A percentile compares a stretch with the other conserved stretches of the same genome.
Conservation (phyloP, 2,329 filamentous ascomycete species). For the Scedosporium minutisporum region DNA sequence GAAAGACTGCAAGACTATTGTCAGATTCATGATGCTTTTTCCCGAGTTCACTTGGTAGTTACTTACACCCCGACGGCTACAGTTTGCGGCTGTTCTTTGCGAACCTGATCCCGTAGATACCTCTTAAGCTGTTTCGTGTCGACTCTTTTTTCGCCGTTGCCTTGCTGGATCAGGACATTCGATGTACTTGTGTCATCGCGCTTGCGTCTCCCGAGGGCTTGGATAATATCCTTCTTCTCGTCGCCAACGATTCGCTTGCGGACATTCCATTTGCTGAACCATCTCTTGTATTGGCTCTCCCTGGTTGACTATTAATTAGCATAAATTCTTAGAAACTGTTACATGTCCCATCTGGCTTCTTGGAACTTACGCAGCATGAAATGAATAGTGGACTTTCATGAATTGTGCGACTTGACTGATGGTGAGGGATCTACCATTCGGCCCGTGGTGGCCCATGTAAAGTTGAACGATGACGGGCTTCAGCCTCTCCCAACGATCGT, state of each 20-base stretch:
- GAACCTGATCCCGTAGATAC: conserved; percentile 11
- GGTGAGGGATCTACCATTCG: conserved; percentile 1
- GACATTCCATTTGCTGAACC: neutral
- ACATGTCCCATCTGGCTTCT: neutral
- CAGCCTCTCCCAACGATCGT: conserved; percentile 14
- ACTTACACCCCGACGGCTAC: neutral
- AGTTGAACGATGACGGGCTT: conserved; percentile 12
- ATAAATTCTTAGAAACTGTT: neutral
- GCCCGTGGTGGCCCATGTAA: conserved; percentile 5
- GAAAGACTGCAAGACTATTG: neutral
- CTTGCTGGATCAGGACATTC: conserved; percentile 9
- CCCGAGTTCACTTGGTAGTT: neutral
- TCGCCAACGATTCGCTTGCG: neutral
- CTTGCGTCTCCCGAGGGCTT: conserved; percentile 10
- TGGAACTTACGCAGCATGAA: conserved; percentile 8
- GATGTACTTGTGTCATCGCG: conserved; percentile 7
- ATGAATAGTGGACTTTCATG: conserved; percentile 14
- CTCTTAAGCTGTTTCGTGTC: conserved; percentile 15
- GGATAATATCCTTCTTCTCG: conserved; percentile 12
- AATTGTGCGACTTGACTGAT: conserved; percentile 8
- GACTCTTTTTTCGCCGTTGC: conserved; percentile 8
- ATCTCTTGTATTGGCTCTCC: neutral
- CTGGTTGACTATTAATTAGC: neutral
- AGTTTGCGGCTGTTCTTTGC: neutral
- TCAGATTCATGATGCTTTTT: neutral